These are phyloP conservation scores for Cladosporium sp. DNA, from an alignment of 2,329 filamentous ascomycete species.

Conservation along the genomic window DNA sequence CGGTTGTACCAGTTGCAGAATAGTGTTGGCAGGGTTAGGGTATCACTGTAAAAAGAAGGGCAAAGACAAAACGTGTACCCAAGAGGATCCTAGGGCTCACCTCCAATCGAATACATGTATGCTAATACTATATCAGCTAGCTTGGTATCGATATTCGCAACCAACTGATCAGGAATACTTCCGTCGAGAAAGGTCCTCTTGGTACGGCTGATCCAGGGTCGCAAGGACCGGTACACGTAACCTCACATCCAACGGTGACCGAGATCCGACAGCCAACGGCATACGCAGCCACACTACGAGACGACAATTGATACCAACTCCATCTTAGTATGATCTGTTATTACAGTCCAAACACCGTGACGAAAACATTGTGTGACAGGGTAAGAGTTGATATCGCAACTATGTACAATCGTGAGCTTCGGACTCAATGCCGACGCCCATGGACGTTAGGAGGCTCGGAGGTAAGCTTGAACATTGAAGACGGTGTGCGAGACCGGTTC, in stretches of 20 bases:
- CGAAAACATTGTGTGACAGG: background rate
- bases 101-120: background rate
- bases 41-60: too few relatives aligned
- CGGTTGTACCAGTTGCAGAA: too few relatives aligned
- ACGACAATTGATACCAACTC: background rate
- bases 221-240: too few relatives aligned
- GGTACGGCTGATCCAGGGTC: too few relatives aligned
- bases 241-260: too few relatives aligned
- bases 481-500: background rate
- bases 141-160: too few relatives aligned
- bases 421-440: background rate
- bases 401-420: background rate
- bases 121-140: too few relatives aligned
- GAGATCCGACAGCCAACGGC: too few relatives aligned
- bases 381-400: background rate
- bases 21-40: background rate
- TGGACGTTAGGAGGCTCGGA: background rate
- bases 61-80: too few relatives aligned
- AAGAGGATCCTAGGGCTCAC: too few relatives aligned
- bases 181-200: too few relatives aligned
- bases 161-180: too few relatives aligned
- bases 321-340: background rate
- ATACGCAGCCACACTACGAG: background rate
- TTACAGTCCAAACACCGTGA: background rate
- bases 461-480: background rate